Base-by-base conservation (phyloP, 2,329 filamentous ascomycete species). In the Apiospora aurea region DNA sequence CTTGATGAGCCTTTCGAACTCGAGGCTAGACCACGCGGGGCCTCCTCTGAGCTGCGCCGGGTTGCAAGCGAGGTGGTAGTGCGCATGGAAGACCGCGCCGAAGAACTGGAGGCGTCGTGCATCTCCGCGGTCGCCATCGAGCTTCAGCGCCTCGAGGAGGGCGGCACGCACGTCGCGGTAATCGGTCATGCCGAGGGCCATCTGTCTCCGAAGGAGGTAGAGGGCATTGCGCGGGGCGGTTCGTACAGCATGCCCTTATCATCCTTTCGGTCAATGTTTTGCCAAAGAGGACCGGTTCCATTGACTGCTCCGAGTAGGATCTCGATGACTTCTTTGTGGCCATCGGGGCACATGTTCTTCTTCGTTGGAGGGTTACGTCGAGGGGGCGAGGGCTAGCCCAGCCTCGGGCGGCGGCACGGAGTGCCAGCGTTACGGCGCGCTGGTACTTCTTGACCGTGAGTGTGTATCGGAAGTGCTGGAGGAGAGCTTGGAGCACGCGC, bases 11-110 rank as follows among this genome's bases (percentile, higher is more conserved):
- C 2, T n/a, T 3, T 51, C n/a, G 2, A 51, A 13, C 49, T 26
- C n/a, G 8, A 4, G 4, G 2, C n/a, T 10, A 2, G 4, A 14
- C 6, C 10, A 1, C n/a, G 5, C 10, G 10, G 7, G 8, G 4
- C 49, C n/a, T 4, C 4, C 49, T 8, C 13, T 14, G 8, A 51
- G 1, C n/a, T 26, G 10, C 1, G n/a, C 49, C 2, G 10, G 3
- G n/a, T 51, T 10, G 11, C 49, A 51, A 0, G 49, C 49, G 11
- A 51, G 11, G 2, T 51, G 11, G 10, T 11, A 24, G n/a, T 26
- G 4, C 7, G 10, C 0, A 14, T 10, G 49, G 3, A 51, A 14
- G 49, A 51, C 4, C 49, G n/a, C 8, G 1, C 4, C 11, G 49
- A 51, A 26, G n/a, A 51, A 51, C 4, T 26, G n/a, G 1, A 51